Evolutionary conservation across 2,329 filamentous ascomycete species (phyloP), one percentile per base, ranked within the genome.

Genomic region (Graphilbum sp.): DNA sequence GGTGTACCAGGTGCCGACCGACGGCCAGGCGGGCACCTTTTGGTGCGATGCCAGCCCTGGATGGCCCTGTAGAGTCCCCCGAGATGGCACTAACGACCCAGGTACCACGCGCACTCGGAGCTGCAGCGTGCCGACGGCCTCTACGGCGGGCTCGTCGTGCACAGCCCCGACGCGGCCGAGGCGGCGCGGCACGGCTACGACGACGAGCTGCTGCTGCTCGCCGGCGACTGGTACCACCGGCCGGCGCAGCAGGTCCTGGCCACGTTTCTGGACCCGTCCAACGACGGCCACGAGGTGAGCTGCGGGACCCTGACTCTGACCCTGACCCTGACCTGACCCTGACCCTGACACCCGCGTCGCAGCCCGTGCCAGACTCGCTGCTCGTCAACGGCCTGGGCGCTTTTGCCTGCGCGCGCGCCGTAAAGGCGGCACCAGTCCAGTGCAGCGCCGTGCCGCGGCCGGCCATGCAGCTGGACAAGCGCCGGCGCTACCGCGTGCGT

Each of bases 41-140:
- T 67, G 64, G 64, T 86, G n/a, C 5, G 39, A 11, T 13, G n/a
- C 27, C 15, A 29, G 7, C 21, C 11, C 21, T 11, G n/a, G n/a
- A n/a, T n/a, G n/a, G n/a, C n/a, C 29, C 3, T 23, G 32, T 11
- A 37, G 19, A n/a, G 4, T 10, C 7, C 9, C 9, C 18, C 15
- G 18, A 36, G n/a, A n/a, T 4, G 16, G 7, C 11, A 6, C 21
- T 31, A 31, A 31, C 29, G 5, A 7, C 13, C 6, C 12, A 41
- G 39, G 40, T 46, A 86, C 45, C 79, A 84, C 51, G 79, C 74
- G 1, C 79, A 84, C 50, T 64, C 67, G n/a, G 63, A 65, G 43
- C 70, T 68, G n/a, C 78, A 82, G 50, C 83, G 82, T 41, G 76
- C 77, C 2, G 79, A 84, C 50, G 79, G 79, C 5, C 23, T 48